Percentiles rank a stretch among this genome's conserved stretches.
Conservation (phyloP, 2,329 filamentous ascomycete genomes). For the Orbilia oligospora region DNA sequence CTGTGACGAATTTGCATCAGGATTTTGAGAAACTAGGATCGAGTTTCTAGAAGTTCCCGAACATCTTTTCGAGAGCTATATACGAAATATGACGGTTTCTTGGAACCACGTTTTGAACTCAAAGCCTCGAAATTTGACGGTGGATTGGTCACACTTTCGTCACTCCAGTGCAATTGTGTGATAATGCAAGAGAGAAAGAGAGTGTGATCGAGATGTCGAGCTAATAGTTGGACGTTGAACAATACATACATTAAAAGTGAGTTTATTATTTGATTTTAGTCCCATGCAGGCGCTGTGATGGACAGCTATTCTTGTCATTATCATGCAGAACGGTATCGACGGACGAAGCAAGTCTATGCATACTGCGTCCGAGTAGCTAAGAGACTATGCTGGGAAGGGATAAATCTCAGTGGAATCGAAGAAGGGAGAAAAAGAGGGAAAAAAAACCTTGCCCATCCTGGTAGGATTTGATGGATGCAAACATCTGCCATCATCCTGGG, state of each 20-base stretch:
- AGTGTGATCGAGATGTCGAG: conserved; percentile 23
- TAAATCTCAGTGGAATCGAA: conserved; percentile 32
- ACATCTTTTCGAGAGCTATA: conserved; percentile 17
- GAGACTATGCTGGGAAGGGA: conserved; percentile 19
- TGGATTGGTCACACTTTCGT: not conserved
- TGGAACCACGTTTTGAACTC: conserved; percentile 5
- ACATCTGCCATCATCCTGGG: conserved; percentile 39
- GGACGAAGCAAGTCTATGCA: conserved; percentile 49
- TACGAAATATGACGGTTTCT: conserved; percentile 4
- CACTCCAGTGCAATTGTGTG: conserved; percentile 21
- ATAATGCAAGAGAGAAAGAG: conserved; percentile 7
- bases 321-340: conserved; percentile 37
- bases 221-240: not conserved
- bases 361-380: not conserved
- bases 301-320: conserved; percentile 38
- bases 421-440: conserved; percentile 5
- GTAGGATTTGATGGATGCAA: conserved; percentile 47
- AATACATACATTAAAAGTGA: not conserved
- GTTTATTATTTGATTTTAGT: conserved; percentile 30
- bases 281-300: conserved; percentile 31
- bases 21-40: conserved; percentile 23
- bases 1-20: conserved; percentile 49
- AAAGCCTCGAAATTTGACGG: not conserved
- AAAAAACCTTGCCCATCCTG: conserved; percentile 45
- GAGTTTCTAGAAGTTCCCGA: conserved; percentile 43